Evolutionary conservation across 306 rosid species (phyloP), one percentile per base, ranked within the genome.

Genomic region (Castanea sativa): DNA sequence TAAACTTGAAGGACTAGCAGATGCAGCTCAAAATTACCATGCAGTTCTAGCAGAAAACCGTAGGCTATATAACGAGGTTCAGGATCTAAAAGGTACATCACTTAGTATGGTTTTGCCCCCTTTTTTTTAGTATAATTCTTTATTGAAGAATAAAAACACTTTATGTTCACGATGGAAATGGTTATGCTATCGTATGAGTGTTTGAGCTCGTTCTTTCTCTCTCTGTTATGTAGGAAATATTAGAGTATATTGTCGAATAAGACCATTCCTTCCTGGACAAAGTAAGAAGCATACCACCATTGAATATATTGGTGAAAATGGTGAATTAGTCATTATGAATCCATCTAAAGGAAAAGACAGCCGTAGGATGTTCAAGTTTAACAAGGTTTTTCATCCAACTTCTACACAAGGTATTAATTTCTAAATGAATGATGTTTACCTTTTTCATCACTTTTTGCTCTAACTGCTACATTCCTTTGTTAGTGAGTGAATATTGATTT

Each of bases 211-310:
- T 74, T 77, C 45, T 43, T 49, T 81, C 77, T 57, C 51, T 23
- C 51, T 67, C 27, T 53, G 59, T 83, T 76, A 49, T 69, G 71
- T 79, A 96, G 99, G 99, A 73, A 96, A 91, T 89, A 96, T 96
- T 59, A 89, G 99, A 84, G 99, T 96, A 43, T 93, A 96, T 79
- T 93, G 99, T 84, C 97, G 98, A 56, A 85, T 96, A 76, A 89
- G 99, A 76, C 99, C 99, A 38, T 96, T 96, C 87, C 97, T 96
- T 83, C 95, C 92, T 1, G 97, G 99, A 41, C 99, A 96, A 89
- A 93, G 81, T 83, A 89, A 85, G 80, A 91, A 82, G 67, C 94
- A 89, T 75, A 91, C 97, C 81, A 65, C 94, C 60, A 79, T 93
- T 38, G 98, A 96, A 78, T 91, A 91, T 81, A 76, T 89, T 75